Evolutionary conservation across 2,329 filamentous ascomycete species (phyloP), one percentile per base, ranked within the genome.

Genomic region (Didymosphaeria variabile): DNA sequence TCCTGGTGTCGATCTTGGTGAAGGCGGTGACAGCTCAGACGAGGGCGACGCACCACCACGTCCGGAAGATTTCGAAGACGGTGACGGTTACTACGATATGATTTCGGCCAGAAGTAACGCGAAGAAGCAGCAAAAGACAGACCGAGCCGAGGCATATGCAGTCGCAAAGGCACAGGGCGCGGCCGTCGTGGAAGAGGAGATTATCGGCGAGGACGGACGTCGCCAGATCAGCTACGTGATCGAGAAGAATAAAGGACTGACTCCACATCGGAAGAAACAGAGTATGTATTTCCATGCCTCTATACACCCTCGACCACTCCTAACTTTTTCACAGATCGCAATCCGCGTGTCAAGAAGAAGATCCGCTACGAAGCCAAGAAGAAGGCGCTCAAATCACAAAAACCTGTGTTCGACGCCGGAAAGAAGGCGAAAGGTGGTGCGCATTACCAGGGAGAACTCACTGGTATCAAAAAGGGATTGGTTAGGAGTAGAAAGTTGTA

Each of bases 271-370:
- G 66, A 96, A 91, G 86, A 98, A 99, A 88, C 94, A 97, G 71
- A 91, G 49, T 52, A 52, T 13, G 49, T 52, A 5, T 12, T n/a
- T 21, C 15, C 9, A 10, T 10, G 17, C 13, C 10, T 52, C 32
- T 7, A 9, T 9, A 15, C 12, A 23, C 1, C 32, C 5, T 8
- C 21, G 32, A 34, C 32, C 36, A 26, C 2, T 3, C 6, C 38
- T 40, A 52, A 19, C 49, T 4, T 2, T 2, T 13, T 1, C 12
- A 21, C 32, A 52, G 49, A 93, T 60, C 86, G 94, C 65, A 99
- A 99, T 82, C 94, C 95, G 38, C 86, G 95, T 78, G 94, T 98
- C 67, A 99, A 98, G 90, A 98, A 97, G 90, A 89, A 93, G 80
- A 93, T 93, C 88, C 93, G 93, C 88, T 99, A 88, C 79, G 93